Percentiles rank a stretch among this genome's conserved stretches.
Conservation (phyloP, 345 rosid genomes). For the Cardamine resedifolia region DNA sequence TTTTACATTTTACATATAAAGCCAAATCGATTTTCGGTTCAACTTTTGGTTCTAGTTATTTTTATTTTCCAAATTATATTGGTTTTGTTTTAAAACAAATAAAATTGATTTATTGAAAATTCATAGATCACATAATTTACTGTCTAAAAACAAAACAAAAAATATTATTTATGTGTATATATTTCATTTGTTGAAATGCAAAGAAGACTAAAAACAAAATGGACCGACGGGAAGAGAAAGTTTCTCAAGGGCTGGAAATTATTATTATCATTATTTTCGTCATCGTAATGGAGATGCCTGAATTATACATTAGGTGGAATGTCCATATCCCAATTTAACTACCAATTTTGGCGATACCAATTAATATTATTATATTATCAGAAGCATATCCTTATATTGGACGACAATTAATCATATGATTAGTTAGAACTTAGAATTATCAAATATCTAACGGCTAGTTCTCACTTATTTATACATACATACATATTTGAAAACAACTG, state of each 20-base stretch:
- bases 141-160: too few species aligned
- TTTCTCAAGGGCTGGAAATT: background rate
- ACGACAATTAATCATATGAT: constrained; percentile 23
- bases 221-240: constrained; percentile 14
- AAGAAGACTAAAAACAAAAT: background rate
- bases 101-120: background rate
- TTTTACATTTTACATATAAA: background rate
- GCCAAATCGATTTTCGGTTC: constrained; percentile 19
- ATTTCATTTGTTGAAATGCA: background rate
- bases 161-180: too few species aligned
- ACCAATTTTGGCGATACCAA: constrained; percentile 13
- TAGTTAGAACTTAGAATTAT: constrained; percentile 18
- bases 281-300: background rate
- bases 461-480: constrained; percentile 7
- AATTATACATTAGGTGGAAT: constrained; percentile 23
- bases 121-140: background rate
- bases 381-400: constrained; percentile 7
- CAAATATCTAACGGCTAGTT: constrained; percentile 32
- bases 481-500: constrained; percentile 11
- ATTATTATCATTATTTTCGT: background rate
- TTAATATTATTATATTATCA: background rate
- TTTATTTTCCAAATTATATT: background rate
- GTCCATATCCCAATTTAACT: constrained; percentile 24
- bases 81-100: too few species aligned
- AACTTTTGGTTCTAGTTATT: background rate